Evolutionary conservation across 441 rosid genomes (phyloP).

Genomic region (Euphorbia corollata): DNA sequence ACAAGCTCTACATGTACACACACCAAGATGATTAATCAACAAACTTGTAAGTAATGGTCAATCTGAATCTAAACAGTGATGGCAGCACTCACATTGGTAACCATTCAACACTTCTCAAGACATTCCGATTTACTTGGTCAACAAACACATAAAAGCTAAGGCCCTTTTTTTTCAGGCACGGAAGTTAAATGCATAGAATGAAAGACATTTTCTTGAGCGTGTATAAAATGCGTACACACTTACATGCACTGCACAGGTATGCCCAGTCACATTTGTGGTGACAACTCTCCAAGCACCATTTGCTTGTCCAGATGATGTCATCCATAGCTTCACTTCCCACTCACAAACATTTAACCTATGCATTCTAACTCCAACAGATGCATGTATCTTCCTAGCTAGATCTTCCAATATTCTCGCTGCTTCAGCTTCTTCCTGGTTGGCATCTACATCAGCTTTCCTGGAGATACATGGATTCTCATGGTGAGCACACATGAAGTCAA

Average conservation of each 20-base stretch:
- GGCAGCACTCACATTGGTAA: not conserved
- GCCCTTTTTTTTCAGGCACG: not conserved
- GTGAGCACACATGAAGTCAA: slow-evolving; percentile 23
- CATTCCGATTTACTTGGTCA: not conserved
- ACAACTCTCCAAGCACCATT: slow-evolving; percentile 97
- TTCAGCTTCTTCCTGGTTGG: slow-evolving; percentile 64
- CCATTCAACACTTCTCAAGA: not conserved
- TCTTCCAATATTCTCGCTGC: slow-evolving; percentile 71
- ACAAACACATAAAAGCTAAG: not conserved
- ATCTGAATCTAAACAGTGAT: slow-evolving; percentile 8
- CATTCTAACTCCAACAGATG: slow-evolving; percentile 82
- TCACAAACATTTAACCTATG: slow-evolving; percentile 83
- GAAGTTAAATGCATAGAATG: slow-evolving; percentile 7
- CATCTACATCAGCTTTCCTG: slow-evolving; percentile 79
- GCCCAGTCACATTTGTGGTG: slow-evolving; percentile 85
- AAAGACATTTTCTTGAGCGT: slow-evolving; percentile 11
- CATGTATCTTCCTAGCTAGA: slow-evolving; percentile 68
- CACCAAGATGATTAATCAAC: not conserved
- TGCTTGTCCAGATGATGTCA: slow-evolving; percentile 69
- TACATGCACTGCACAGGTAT: slow-evolving; percentile 89
- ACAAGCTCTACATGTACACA: not conserved
- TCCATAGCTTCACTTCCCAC: slow-evolving; percentile 99
- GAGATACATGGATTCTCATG: slow-evolving; percentile 19
- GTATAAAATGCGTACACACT: slow-evolving; percentile 28
- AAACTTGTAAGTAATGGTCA: not conserved